Base-by-base conservation (phyloP, 208 protist genomes). In the Leptomonas pyrrhocoris region DNA sequence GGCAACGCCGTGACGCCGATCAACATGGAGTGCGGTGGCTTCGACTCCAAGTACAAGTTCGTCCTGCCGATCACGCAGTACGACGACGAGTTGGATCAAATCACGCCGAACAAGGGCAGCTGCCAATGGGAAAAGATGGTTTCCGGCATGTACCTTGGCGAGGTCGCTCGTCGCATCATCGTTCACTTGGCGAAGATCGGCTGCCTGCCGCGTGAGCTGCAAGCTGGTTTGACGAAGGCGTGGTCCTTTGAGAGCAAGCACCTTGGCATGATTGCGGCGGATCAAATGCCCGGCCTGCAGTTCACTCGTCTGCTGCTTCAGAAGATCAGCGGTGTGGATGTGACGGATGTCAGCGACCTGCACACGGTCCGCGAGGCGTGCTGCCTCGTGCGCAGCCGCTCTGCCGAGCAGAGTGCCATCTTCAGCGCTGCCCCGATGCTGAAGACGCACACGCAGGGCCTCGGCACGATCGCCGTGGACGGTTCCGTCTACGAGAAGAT, bases 11-110 rank as follows among this genome's bases (percentile, higher is more conserved):
- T 79, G 36, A 88, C 85, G 15, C 80, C 93, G 71, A 83, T 94
- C 79, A 97, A 97, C 82, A 97, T 95, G 83, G 94, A 97, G 75
- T 96, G 90, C 80, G 94, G 92, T 50, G 91, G 90, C 80, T 95
- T 95, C 67, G 94, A 95, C 68, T 90, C 84, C 64, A 89, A 86
- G 72, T 83, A 89, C 79, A 84, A 81, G 73, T 81, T 77, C 58
- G 64, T 74, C 40, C 88, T 97, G 28, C 88, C 90, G 46, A 82
- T 80, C 64, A 94, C 90, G 50, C 54, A 49, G 58, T 92, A 86
- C 77, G 92, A 96, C 60, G 76, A 88, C 65, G 75, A 78, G 38
- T 77, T 95, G 63, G 92, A 96, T 54, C 51, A 55, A 7, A 73
- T 70, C 53, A 89, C 88, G 19, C 72, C 75, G 54, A 95, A 96